Base-by-base conservation (phyloP, 2,329 filamentous ascomycete genomes). In the Zymoseptoria crescenta region DNA sequence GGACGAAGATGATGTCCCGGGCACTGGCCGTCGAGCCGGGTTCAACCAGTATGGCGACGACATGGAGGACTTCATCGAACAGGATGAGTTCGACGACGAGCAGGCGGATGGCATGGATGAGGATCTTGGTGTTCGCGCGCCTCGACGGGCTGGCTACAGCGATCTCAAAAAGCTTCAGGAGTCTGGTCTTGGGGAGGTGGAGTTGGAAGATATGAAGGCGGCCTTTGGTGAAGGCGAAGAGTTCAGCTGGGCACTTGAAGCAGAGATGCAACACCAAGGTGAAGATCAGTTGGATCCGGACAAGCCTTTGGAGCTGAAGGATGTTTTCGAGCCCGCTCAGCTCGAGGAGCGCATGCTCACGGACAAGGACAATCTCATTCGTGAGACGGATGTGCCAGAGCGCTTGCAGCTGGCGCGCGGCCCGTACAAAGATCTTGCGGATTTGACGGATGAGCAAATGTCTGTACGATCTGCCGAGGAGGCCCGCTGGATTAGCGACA, bases 291-390 rank as follows among this genome's bases (percentile, higher is more conserved):
- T 88, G 65, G 83, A 86, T 60, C 88, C 90, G 62, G 89, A 95
- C 65, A 89, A 92, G 68, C 87, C 87, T 51, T 84, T 97, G 49
- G 91, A 96, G 74, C 83, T 99, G 63, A 96, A 97, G 77, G 93
- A 99, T 72, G 93, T 99, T 55, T 99, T 99, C 69, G 94, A 99
- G 75, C 94, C 94, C 0, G 96, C 92, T 2, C 91, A 99, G 73
- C 83, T 99, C 48, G 87, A 88, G 58, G 94, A 99, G 76, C 93
- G 91, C 76, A 88, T 97, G 73, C 83, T 99, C 67, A 99, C 94
- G 8, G 94, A 97, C 59, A 91, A 92, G 64, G 94, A 99, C 73
- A 96, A 97, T 73, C 79, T 85, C 59, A 96, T 99, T 65, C 89
- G 94, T 54, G 85, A 87, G 70, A 86, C 84, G 20, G 94, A 99